Evolutionary conservation across 2,329 filamentous ascomycete species (phyloP).

Genomic region (Trichophaea hybrida): DNA sequence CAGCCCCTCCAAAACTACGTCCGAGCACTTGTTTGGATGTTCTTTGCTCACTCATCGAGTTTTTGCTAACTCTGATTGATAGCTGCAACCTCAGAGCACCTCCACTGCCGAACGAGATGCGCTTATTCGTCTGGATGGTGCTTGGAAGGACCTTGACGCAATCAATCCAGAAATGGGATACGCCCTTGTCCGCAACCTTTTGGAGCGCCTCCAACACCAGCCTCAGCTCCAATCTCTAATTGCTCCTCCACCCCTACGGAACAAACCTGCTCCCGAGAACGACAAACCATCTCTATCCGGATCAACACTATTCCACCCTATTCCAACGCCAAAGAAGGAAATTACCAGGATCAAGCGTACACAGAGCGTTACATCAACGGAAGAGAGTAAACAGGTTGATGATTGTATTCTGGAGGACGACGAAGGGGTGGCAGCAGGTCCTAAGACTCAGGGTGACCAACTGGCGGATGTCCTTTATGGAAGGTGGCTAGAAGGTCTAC

Average conservation of each 20-base stretch:
- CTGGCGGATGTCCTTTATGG: conserved; percentile 81
- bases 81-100: not conserved
- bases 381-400: not conserved
- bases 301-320: not conserved
- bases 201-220: conserved; percentile 58
- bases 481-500: conserved; percentile 75
- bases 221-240: conserved; percentile 44
- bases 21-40: not conserved
- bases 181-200: conserved; percentile 48
- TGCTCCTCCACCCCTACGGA: conserved; percentile 33
- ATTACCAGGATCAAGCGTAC: not conserved
- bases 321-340: not conserved
- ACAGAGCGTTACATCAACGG: not conserved
- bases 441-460: conserved; percentile 57
- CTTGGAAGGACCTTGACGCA: conserved; percentile 69
- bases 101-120: conserved; percentile 57
- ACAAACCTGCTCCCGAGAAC: conserved; percentile 29
- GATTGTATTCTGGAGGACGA: not conserved
- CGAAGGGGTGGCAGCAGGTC: not conserved
- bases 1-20: not conserved
- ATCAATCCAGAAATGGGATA: conserved; percentile 41
- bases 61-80: not conserved
- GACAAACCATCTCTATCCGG: conserved; percentile 49
- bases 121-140: conserved; percentile 67
- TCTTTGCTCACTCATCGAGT: not conserved